Evolutionary conservation across 2,329 filamentous ascomycete species (phyloP).

Genomic region (Aspergillus pseudotamarii): DNA sequence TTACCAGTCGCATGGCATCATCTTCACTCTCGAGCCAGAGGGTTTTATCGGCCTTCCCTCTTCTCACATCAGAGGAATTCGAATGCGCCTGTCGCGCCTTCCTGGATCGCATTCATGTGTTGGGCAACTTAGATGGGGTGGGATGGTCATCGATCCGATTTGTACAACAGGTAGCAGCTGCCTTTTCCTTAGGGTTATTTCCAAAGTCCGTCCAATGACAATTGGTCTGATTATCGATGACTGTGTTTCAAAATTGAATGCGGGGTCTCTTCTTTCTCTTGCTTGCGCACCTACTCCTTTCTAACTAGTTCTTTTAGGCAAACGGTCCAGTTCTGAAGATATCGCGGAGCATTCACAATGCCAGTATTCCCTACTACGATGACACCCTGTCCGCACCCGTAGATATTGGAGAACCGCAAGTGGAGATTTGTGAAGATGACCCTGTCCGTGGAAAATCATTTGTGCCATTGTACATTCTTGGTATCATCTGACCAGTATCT

Average conservation of each 20-base stretch:
- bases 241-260: background rate
- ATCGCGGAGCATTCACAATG: conserved; percentile 26
- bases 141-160: conserved; percentile 44
- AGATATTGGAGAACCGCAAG: conserved; percentile 17
- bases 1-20: conserved; percentile 20
- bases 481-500: conserved; percentile 34
- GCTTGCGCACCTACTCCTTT: conserved; percentile 6
- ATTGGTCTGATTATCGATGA: conserved; percentile 1
- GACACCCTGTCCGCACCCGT: conserved; percentile 14
- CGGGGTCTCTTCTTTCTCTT: background rate
- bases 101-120: conserved; percentile 52
- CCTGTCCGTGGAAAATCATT: conserved; percentile 27
- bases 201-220: background rate
- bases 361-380: conserved; percentile 13
- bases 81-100: conserved; percentile 65
- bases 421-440: conserved; percentile 34
- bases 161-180: conserved; percentile 32
- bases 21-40: conserved; percentile 1
- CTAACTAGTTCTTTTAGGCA: conserved; percentile 25
- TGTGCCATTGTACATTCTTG: conserved; percentile 10
- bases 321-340: conserved; percentile 33
- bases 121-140: conserved; percentile 56
- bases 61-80: conserved; percentile 65
- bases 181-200: background rate
- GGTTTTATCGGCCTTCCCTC: conserved; percentile 56